These are phyloP conservation scores for Stephania japonica DNA, from an alignment of 164 flowering plant species.

Conservation along the genomic window DNA sequence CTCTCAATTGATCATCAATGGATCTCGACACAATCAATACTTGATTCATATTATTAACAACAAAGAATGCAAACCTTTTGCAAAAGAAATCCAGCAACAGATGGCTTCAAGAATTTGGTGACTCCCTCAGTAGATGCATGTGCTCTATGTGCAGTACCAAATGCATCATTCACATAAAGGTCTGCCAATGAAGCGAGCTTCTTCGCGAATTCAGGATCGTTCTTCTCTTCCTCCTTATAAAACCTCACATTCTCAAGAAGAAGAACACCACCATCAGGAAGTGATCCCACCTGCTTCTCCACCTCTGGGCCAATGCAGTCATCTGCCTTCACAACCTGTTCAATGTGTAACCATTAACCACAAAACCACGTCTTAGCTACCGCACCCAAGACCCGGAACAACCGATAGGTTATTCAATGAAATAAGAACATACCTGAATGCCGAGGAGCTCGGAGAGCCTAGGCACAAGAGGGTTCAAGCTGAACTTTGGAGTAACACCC, in stretches of 20 bases:
- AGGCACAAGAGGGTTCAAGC: conserved; percentile 74
- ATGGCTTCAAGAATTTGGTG: conserved; percentile 72
- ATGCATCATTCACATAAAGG: conserved; percentile 82
- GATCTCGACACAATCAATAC: background rate
- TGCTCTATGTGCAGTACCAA: conserved; percentile 88
- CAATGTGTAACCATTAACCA: background rate
- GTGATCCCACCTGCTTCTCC: conserved; percentile 63
- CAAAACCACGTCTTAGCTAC: conserved; percentile 6
- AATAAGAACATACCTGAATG: conserved; percentile 30
- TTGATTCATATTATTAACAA: background rate
- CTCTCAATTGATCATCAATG: background rate
- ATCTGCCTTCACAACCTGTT: conserved; percentile 72
- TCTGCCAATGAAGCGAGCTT: conserved; percentile 81
- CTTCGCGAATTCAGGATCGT: conserved; percentile 77
- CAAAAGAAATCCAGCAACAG: conserved; percentile 84
- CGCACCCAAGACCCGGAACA: background rate
- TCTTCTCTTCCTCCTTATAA: conserved; percentile 84
- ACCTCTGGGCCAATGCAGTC: conserved; percentile 83
- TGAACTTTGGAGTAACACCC: conserved; percentile 75
- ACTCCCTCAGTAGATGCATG: conserved; percentile 91
- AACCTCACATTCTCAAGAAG: conserved; percentile 88
- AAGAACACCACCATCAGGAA: conserved; percentile 83
- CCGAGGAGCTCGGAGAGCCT: conserved; percentile 78
- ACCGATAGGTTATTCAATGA: background rate
- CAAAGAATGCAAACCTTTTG: conserved; percentile 50